Base-by-base conservation (phyloP, 2,329 filamentous ascomycete genomes). In the Pseudocercospora ulei region DNA sequence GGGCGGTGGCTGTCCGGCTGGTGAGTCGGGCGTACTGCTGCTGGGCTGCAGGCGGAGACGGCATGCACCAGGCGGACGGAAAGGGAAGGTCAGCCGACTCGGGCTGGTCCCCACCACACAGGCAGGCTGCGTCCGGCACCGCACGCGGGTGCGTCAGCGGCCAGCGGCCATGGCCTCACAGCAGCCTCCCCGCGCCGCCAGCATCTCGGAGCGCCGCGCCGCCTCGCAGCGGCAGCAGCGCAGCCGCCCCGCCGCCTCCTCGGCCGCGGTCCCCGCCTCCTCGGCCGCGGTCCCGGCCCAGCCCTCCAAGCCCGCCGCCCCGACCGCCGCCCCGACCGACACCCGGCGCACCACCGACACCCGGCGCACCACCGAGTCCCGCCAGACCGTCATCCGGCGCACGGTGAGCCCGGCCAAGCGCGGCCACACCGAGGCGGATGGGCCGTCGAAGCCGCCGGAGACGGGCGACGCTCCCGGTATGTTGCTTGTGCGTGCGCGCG, bases 121-220 rank as follows among this genome's bases (percentile, higher is more conserved):
- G n/a, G n/a, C n/a, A n/a, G n/a, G n/a, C n/a, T n/a, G n/a, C n/a
- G n/a, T n/a, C n/a, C n/a, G n/a, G n/a, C n/a, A n/a, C n/a, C n/a
- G n/a, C n/a, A n/a, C n/a, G n/a, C n/a, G n/a, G n/a, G n/a, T n/a
- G n/a, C n/a, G n/a, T n/a, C n/a, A n/a, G n/a, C 36, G 14, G 26
- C 18, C 16, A 29, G 24, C 20, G 28, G 41, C 37, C 34, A 55
- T 55, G 51, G 51, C 51, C 27, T 53, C 52, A 24, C 49, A 49
- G 31, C 51, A 44, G 23, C 51, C 50, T 13, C 40, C 50, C 20
- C 49, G 51, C 20, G 44, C 46, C 11, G 47, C 51, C 13, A 53
- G 47, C 37, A 46, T 55, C 26, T 47, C 48, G 43, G 53, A 56
- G 19, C 46, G 53, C 43, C 41, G 53, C 38, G 52, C 53, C 7